Base-by-base conservation (phyloP, 192 early-diverging fungal species). In the Chytriomyces hyalinus region DNA sequence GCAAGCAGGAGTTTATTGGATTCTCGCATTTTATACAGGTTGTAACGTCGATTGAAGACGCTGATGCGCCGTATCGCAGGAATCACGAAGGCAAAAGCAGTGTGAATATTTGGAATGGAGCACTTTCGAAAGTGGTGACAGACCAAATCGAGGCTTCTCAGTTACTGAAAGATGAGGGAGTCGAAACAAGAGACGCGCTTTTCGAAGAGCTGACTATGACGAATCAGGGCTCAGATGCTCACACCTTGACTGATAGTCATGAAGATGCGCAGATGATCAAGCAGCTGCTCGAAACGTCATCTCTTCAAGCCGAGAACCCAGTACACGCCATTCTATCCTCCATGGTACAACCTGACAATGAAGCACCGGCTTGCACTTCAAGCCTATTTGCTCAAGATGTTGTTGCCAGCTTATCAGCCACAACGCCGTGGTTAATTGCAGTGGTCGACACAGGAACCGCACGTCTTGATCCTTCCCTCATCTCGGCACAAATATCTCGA, bases 1-100 rank as follows among this genome's bases (percentile, higher is more conserved):
- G 68, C 26, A 49, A 22, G 49, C 49, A 57, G 36, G 68, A 70
- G 26, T 47, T 70, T 15, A 26, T 20, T 57, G 68, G 68, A 26
- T 70, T 53, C 47, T 17, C 68, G 47, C 22, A 57, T 57, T 53
- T 53, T 28, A 43, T 70, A 13, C 47, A 57, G 2, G 49, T 70
- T 24, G 2, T 57, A 20, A 15, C n/a, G 6, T 53, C 68, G 65
- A 28, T 43, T 46, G 65, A 57, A n/a, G 53, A 20, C 36, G 36
- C 36, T 4, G 53, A 13, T 57, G 53, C 2, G 53, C 13, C 15
- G 53, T 4, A 20, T 57, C 20, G 53, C 0, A 0, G 53, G 2
- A 1, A 57, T 20, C 15, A 57, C 15, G 53, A 57, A n/a, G 3
- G 3, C 53, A 57, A n/a, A 13, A 57, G 2, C 15, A n/a, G 53